Evolutionary conservation across 2,329 filamentous ascomycete species (phyloP).

Genomic region (Penicillium decumbens): DNA sequence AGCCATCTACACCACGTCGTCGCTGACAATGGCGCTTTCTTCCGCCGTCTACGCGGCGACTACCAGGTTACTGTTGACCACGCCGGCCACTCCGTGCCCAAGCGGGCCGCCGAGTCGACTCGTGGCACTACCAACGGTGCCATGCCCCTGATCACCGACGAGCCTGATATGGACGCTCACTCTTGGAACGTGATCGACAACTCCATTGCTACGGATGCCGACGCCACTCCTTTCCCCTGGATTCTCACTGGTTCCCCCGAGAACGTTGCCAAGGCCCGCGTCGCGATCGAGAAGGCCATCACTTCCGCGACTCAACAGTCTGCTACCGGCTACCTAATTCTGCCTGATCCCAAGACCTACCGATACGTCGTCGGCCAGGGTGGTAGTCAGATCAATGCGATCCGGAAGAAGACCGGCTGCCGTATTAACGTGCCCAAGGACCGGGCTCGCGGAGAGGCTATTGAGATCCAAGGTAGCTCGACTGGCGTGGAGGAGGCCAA

Average conservation of each 20-base stretch:
- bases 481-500: slow-evolving; percentile 82
- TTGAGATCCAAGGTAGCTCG: slow-evolving; percentile 76
- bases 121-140: slow-evolving; percentile 53
- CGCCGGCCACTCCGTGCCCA: slow-evolving; percentile 69
- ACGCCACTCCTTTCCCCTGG: slow-evolving; percentile 63
- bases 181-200: slow-evolving; percentile 76
- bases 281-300: slow-evolving; percentile 67
- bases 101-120: slow-evolving; percentile 51
- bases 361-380: slow-evolving; percentile 83
- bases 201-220: slow-evolving; percentile 23
- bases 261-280: slow-evolving; percentile 74
- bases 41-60: slow-evolving; percentile 82
- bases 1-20: slow-evolving; percentile 76
- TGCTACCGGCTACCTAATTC: slow-evolving; percentile 77
- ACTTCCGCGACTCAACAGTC: slow-evolving; percentile 50
- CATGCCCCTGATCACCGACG: slow-evolving; percentile 88
- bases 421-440: slow-evolving; percentile 89
- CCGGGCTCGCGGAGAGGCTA: slow-evolving; percentile 70
- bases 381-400: slow-evolving; percentile 86
- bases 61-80: slow-evolving; percentile 89
- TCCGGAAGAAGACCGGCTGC: slow-evolving; percentile 86
- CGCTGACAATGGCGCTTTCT: slow-evolving; percentile 80
- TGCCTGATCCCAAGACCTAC: slow-evolving; percentile 86
- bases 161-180: slow-evolving; percentile 65
- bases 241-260: slow-evolving; percentile 75